Evolutionary conservation across 139 green algal species (phyloP), one percentile per base, ranked within the genome.

Genomic region (Chlorella sp.): DNA sequence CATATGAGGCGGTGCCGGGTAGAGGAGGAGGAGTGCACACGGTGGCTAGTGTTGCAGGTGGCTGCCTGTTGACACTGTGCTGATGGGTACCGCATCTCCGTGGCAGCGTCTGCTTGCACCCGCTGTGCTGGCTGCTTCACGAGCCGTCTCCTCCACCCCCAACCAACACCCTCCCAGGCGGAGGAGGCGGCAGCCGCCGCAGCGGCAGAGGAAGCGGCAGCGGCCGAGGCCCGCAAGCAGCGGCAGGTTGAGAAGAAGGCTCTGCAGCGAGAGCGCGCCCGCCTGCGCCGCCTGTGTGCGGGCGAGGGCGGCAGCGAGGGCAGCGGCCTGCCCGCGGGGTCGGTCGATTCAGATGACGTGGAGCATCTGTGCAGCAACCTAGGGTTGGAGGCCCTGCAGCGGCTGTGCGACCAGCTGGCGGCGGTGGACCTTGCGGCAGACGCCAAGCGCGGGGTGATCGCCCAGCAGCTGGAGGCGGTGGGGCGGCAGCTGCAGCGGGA

Each of bases 211-310:
- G 87, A 85, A 34, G 83, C 86, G 44, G 87, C 84, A 30, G 87
- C 86, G 17, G 87, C 85, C 30, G 89, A 87, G 55, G 90, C 90
- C 4, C 94, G 93, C 74, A 95, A 95, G 84, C 67, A 88, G 32
- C 87, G 93, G 7, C 95, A 98, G 73, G 88, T 85, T 51, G 95
- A 97, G 68, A 98, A 98, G 92, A 95, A 95, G 91, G 83, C 87
- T 38, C 70, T 95, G 68, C 95, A 98, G 91, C 95, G 95, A 88
- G 91, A 98, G 90, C 90, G 96, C 21, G 86, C 92, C 71, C 85
- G 89, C 51, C 88, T 98, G 81, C 82, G 96, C 21, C 74, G 76
- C 28, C 74, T 92, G 32, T 85, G 51, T 55, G 28, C 38, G 39
- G 96, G 25, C 83, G 91, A 70, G 76, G 87, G 38, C 87, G 98